Percentiles rank a stretch among this genome's conserved stretches.
phyloP scores from a whole-genome alignment of 2,329 filamentous ascomycete species.

The Metarhizium humberi region DNA sequence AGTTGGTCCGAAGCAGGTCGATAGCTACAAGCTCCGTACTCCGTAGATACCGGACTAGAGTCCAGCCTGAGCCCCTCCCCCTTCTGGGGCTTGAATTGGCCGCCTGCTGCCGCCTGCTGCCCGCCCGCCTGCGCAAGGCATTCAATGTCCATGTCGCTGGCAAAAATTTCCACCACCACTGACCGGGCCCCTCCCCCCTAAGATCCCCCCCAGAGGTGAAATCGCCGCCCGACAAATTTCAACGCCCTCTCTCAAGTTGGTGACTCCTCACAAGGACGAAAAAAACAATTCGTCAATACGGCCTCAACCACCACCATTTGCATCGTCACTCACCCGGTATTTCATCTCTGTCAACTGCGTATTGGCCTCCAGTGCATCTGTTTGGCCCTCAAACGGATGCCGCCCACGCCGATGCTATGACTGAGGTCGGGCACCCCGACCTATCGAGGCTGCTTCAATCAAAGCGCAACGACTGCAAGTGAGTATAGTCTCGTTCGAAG shows the following conservation, averaged over 20 bases:
- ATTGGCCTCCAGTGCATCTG: constrained; percentile 33
- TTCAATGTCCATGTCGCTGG: neutral
- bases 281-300: constrained; percentile 23
- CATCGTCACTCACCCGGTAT: constrained; percentile 19
- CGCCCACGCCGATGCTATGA: constrained; percentile 60
- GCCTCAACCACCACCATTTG: constrained; percentile 16
- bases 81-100: neutral
- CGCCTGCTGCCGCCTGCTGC: neutral
- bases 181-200: neutral
- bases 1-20: too few species aligned
- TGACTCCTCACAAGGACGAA: constrained; percentile 15
- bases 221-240: constrained; percentile 21
- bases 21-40: too few species aligned
- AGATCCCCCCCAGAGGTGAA: constrained; percentile 6
- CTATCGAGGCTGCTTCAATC: constrained; percentile 56
- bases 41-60: too few species aligned
- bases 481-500: constrained; percentile 33
- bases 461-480: constrained; percentile 55
- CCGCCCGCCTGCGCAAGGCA: neutral
- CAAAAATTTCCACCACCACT: constrained; percentile 4
- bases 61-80: too few species aligned
- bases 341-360: constrained; percentile 19
- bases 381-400: constrained; percentile 62
- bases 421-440: constrained; percentile 59
- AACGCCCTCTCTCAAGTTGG: constrained; percentile 16